These are phyloP conservation scores for Biscogniauxia sp. DNA, from an alignment of 2,329 filamentous ascomycete species.

Conservation along the genomic window DNA sequence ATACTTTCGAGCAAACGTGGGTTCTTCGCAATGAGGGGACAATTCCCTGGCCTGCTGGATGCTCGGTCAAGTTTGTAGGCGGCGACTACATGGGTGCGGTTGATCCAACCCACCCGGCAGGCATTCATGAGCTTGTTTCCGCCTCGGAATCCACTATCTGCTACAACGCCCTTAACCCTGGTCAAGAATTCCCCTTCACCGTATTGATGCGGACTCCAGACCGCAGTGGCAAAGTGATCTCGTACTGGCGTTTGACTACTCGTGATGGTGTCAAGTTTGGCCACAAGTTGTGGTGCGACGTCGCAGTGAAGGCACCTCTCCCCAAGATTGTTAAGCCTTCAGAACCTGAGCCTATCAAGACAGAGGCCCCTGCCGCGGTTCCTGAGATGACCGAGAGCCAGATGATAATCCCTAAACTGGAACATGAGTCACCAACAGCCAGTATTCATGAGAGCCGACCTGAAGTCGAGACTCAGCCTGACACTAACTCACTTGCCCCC, in stretches of 20 bases:
- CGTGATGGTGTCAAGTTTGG: conserved; percentile 80
- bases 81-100: conserved; percentile 96
- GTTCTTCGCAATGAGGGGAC: conserved; percentile 82
- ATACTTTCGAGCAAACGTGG: conserved; percentile 88
- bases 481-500: conserved; percentile 33
- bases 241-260: conserved; percentile 93
- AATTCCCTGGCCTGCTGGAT: conserved; percentile 80
- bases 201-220: conserved; percentile 79
- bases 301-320: conserved; percentile 65
- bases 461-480: conserved; percentile 50
- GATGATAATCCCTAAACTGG: conserved; percentile 96
- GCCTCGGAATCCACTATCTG: conserved; percentile 82
- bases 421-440: conserved; percentile 83
- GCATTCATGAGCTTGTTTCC: conserved; percentile 70
- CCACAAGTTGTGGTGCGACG: conserved; percentile 92
- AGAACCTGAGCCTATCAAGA: conserved; percentile 17
- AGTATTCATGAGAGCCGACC: conserved; percentile 71
- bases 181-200: conserved; percentile 76
- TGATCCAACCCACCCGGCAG: conserved; percentile 75
- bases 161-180: conserved; percentile 65
- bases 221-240: conserved; percentile 77
- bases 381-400: conserved; percentile 48
- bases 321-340: conserved; percentile 56
- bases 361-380: conserved; percentile 10
- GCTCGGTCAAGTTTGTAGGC: conserved; percentile 85